phyloP scores from a whole-genome alignment of 208 protist genomes.

The Leishmania martiniquensis region DNA sequence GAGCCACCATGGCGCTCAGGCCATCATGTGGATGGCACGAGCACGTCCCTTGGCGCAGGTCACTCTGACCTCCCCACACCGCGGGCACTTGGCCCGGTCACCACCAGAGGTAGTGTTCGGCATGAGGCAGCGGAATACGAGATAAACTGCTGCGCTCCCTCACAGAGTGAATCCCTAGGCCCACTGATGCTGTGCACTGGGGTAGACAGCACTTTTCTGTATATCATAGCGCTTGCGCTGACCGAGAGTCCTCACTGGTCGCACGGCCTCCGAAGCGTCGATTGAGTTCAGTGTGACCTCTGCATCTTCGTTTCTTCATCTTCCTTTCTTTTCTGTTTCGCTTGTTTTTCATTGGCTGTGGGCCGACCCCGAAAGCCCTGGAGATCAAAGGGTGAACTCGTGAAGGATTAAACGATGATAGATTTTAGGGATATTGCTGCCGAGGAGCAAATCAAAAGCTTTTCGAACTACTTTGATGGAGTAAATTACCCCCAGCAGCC shows the following conservation, averaged over 20 bases:
- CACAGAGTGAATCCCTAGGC: too few species aligned
- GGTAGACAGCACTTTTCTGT: too few species aligned
- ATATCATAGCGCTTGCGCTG: too few species aligned
- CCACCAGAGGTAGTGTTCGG: not conserved
- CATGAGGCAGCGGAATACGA: not conserved
- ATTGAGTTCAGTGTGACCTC: too few species aligned
- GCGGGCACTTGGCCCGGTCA: not conserved
- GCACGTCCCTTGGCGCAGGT: not conserved
- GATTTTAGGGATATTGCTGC: slow-evolving; percentile 26
- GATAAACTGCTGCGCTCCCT: not conserved
- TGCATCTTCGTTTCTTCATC: too few species aligned
- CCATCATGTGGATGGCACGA: not conserved
- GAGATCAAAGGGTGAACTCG: not conserved
- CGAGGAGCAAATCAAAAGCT: slow-evolving; percentile 26
- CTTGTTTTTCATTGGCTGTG: not conserved
- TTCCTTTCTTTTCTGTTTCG: not conserved
- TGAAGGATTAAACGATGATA: slow-evolving; percentile 14
- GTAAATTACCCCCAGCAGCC: slow-evolving; percentile 51
- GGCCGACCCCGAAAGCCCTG: not conserved
- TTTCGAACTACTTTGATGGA: slow-evolving; percentile 32
- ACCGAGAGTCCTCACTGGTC: too few species aligned
- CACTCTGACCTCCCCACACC: not conserved
- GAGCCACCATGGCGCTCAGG: not conserved
- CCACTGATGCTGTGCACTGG: too few species aligned
- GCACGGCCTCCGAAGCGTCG: too few species aligned